These are phyloP conservation scores for Coprinopsis sp. DNA, from an alignment of 768 basidiomycete genomes.

Conservation along the genomic window DNA sequence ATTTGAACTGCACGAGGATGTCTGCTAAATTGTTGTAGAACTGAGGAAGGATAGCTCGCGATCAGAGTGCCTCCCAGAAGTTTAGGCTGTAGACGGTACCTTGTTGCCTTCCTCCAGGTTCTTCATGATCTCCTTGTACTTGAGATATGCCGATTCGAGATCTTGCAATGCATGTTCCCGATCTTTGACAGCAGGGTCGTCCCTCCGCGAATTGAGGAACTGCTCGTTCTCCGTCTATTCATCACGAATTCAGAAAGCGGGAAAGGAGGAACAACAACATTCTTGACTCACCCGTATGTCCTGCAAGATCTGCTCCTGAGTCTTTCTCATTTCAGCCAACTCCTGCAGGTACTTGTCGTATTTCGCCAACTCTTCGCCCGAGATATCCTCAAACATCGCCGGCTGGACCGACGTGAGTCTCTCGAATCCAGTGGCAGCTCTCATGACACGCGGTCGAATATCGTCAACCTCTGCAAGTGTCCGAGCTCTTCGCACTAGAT, in stretches of 20 bases:
- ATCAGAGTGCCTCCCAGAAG: neutral
- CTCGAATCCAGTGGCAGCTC: slow-evolving; percentile 61
- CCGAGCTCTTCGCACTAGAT: slow-evolving; percentile 61
- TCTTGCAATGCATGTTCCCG: slow-evolving; percentile 79
- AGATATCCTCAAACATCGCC: slow-evolving; percentile 82
- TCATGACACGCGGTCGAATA: slow-evolving; percentile 62
- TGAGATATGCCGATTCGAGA: slow-evolving; percentile 80
- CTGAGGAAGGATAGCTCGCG: slow-evolving; percentile 30
- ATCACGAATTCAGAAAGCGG: slow-evolving; percentile 1
- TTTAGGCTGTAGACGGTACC: slow-evolving; percentile 33
- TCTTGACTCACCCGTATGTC: slow-evolving; percentile 55
- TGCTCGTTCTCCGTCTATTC: slow-evolving; percentile 55
- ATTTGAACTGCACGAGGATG: slow-evolving; percentile 70
- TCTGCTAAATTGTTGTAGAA: slow-evolving; percentile 87
- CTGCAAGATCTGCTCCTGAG: slow-evolving; percentile 62
- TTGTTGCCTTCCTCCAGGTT: slow-evolving; percentile 89
- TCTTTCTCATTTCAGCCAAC: slow-evolving; percentile 45
- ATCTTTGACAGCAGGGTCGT: slow-evolving; percentile 72
- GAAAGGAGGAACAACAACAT: neutral
- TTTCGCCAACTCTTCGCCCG: slow-evolving; percentile 74
- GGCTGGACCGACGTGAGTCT: slow-evolving; percentile 68
- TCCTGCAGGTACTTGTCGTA: slow-evolving; percentile 73
- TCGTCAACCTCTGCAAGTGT: slow-evolving; percentile 65
- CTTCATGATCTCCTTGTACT: slow-evolving; percentile 77
- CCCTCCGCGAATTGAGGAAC: slow-evolving; percentile 73